Percentiles rank a stretch among this genome's conserved stretches.
Conservation (phyloP, 2,329 filamentous ascomycete genomes). For the Cladosporium colombiae region DNA sequence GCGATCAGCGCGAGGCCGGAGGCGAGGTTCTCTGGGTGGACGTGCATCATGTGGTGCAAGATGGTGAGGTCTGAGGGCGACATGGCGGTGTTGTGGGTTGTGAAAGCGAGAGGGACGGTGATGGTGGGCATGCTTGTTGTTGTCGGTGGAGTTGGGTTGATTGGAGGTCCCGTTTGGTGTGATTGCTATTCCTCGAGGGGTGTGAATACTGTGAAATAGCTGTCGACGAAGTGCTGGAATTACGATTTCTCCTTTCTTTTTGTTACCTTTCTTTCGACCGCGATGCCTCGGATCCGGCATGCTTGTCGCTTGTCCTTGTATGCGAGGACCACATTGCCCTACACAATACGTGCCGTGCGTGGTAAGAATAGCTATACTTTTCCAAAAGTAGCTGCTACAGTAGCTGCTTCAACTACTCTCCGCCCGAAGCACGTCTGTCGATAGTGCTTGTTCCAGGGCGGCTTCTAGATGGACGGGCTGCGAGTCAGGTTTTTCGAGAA, state of each 20-base stretch:
- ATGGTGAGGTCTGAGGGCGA: background rate
- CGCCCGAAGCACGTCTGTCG: background rate
- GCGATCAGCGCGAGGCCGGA: slow-evolving; percentile 22
- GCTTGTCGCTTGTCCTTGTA: background rate
- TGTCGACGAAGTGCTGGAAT: no score
- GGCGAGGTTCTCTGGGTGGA: slow-evolving; percentile 22
- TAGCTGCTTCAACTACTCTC: background rate
- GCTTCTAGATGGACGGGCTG: slow-evolving; percentile 5
- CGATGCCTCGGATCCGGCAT: background rate
- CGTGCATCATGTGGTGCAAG: background rate
- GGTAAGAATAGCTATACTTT: background rate
- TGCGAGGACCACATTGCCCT: background rate
- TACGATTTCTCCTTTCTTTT: background rate
- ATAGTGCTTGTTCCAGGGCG: background rate
- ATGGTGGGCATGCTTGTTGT: background rate
- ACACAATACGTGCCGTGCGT: background rate
- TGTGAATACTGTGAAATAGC: background rate
- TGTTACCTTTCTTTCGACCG: background rate
- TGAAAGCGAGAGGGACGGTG: background rate
- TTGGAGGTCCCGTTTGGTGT: background rate
- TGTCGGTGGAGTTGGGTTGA: background rate
- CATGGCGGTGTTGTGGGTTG: background rate
- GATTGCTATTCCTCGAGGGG: no score
- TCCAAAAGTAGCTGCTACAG: slow-evolving; percentile 8
- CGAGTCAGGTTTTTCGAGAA: slow-evolving; percentile 2